Conservation (phyloP, 192 early-diverging fungal genomes). For the Funneliformis mosseae region DNA sequence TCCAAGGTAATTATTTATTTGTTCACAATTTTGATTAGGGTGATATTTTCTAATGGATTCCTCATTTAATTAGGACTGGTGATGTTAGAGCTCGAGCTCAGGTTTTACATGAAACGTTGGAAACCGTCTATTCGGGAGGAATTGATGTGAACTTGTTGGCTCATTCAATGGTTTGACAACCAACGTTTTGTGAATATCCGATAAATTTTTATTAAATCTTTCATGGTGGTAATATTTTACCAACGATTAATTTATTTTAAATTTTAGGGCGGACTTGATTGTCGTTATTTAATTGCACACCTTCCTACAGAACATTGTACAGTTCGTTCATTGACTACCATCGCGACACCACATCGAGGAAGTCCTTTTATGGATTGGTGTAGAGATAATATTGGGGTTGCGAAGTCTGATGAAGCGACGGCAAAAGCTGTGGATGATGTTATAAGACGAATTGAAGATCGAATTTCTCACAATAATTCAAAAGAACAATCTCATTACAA, state of each 20-base stretch:
- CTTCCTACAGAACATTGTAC: slow-evolving; percentile 68
- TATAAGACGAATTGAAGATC: slow-evolving; percentile 37
- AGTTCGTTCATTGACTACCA: slow-evolving; percentile 83
- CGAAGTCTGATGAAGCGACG: slow-evolving; percentile 36
- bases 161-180: slow-evolving; percentile 80
- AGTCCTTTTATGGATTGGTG: slow-evolving; percentile 95
- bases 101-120: slow-evolving; percentile 71
- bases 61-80: slow-evolving; percentile 51
- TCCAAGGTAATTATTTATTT: slow-evolving; percentile 44
- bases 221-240: not conserved
- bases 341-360: slow-evolving; percentile 94
- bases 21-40: not conserved
- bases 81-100: slow-evolving; percentile 75
- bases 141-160: slow-evolving; percentile 83
- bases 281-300: slow-evolving; percentile 88
- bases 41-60: not conserved
- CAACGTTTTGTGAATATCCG: not conserved
- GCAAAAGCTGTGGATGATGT: slow-evolving; percentile 39
- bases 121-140: slow-evolving; percentile 52
- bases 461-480: not conserved
- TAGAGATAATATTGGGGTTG: slow-evolving; percentile 82
- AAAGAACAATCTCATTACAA: not conserved
- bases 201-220: not conserved
- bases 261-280: slow-evolving; percentile 86
- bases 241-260: slow-evolving; percentile 13